phyloP scores from a whole-genome alignment of 2,329 filamentous ascomycete species.

The Penicillium sp. region DNA sequence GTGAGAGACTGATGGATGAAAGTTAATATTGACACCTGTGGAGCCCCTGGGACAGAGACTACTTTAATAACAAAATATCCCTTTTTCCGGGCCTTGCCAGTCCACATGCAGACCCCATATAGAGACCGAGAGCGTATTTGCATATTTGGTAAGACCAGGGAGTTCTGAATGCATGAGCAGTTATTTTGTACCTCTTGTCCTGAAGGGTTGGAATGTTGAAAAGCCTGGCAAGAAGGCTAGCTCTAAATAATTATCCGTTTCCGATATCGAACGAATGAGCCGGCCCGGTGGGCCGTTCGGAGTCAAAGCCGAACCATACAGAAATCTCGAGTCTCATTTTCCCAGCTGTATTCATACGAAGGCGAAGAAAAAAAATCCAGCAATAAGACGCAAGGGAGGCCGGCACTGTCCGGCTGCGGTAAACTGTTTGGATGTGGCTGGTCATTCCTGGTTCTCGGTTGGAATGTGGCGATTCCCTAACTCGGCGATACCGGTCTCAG shows the following conservation, averaged over 20 bases:
- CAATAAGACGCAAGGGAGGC: conserved; percentile 2
- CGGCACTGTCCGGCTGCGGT: background rate
- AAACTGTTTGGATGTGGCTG: conserved; percentile 10
- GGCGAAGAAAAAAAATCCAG: background rate
- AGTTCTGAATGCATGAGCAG: background rate
- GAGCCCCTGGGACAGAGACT: too few relatives aligned
- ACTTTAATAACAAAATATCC: background rate
- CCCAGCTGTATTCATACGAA: background rate
- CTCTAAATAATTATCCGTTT: conserved; percentile 1
- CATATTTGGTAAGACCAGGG: conserved; percentile 10
- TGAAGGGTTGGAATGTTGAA: conserved; percentile 4
- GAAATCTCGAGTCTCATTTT: background rate
- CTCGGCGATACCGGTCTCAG: background rate
- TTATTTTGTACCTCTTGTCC: background rate
- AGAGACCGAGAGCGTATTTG: conserved; percentile 9
- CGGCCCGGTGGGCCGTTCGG: conserved; percentile 1
- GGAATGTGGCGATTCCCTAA: conserved; percentile 14
- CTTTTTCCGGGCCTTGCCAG: background rate
- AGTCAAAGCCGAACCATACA: background rate
- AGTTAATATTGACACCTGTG: too few relatives aligned
- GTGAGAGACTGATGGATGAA: too few relatives aligned
- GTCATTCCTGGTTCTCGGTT: conserved; percentile 5
- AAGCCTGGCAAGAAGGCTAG: conserved; percentile 3
- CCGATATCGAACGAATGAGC: background rate
- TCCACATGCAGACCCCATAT: background rate